phyloP scores from a whole-genome alignment of 2,329 filamentous ascomycete species.

The Ilyonectria robusta region DNA sequence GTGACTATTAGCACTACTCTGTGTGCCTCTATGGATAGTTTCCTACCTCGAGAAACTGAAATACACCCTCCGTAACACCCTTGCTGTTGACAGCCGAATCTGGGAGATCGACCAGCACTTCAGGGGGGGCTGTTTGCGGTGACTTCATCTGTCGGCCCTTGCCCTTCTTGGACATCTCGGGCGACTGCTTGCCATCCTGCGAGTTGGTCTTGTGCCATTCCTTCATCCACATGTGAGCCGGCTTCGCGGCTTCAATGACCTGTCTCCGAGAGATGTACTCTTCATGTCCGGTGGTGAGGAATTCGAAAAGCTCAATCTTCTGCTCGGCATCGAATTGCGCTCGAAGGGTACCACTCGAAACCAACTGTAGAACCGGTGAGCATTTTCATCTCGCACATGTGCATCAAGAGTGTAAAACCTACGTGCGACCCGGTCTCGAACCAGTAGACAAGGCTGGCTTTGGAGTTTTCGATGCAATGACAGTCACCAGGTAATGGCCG shows the following conservation, averaged over 20 bases:
- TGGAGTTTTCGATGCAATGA: conserved; percentile 81
- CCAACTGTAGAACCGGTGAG: conserved; percentile 69
- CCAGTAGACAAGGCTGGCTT: conserved; percentile 89
- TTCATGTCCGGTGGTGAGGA: conserved; percentile 81
- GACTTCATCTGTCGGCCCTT: conserved; percentile 73
- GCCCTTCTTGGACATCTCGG: conserved; percentile 77
- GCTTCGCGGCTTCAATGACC: conserved; percentile 73
- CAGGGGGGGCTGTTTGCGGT: conserved; percentile 70
- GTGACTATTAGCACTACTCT: conserved; percentile 40
- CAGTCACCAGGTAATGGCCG: conserved; percentile 72
- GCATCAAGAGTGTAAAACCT: conserved; percentile 51
- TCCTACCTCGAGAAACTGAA: conserved; percentile 75
- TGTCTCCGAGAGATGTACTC: conserved; percentile 84
- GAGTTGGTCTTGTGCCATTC: conserved; percentile 74
- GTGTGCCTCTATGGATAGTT: conserved; percentile 36
- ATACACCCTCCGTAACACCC: conserved; percentile 73
- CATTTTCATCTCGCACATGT: background rate
- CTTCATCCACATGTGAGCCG: conserved; percentile 75
- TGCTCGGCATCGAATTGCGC: conserved; percentile 85
- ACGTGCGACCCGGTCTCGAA: conserved; percentile 88
- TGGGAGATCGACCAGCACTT: conserved; percentile 70
- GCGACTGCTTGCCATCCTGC: conserved; percentile 71
- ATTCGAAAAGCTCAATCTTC: conserved; percentile 88
- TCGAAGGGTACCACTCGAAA: conserved; percentile 82
- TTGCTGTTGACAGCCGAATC: conserved; percentile 71